Conservation (phyloP, 2,329 filamentous ascomycete species). For the Paraphoma sp. region DNA sequence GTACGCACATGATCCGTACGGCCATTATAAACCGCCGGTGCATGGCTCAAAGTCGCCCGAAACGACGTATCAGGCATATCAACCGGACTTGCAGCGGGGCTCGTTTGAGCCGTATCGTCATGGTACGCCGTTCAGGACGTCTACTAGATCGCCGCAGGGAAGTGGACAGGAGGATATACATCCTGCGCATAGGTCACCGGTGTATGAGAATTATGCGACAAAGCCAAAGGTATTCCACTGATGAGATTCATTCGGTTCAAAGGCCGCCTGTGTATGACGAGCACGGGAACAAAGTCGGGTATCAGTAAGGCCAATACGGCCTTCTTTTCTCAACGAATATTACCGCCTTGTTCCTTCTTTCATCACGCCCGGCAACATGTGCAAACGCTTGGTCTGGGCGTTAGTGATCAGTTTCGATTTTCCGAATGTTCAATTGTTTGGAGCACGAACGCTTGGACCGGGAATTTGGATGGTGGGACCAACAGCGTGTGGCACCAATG, state of each 20-base stretch:
- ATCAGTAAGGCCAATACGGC: neutral
- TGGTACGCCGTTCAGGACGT: neutral
- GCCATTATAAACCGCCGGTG: neutral
- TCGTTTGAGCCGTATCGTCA: neutral
- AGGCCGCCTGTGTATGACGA: neutral
- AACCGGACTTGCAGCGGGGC: neutral
- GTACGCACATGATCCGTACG: neutral
- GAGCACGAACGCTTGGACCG: neutral
- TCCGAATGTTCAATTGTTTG: neutral
- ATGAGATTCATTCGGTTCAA: neutral
- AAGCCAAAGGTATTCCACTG: neutral
- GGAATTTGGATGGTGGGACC: neutral
- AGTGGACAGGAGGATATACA: too few relatives aligned
- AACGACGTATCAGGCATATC: neutral
- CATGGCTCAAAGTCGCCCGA: neutral
- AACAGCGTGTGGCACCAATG: neutral
- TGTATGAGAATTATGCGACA: neutral
- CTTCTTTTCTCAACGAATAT: too few relatives aligned
- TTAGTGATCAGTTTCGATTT: neutral
- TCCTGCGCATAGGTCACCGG: neutral
- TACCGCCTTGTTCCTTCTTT: too few relatives aligned
- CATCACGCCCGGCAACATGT: neutral
- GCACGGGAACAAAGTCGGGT: neutral
- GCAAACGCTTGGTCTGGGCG: neutral
- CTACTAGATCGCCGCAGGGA: too few relatives aligned